phyloP scores from a whole-genome alignment of 2,329 filamentous ascomycete genomes.

The Colletotrichum sp. region DNA sequence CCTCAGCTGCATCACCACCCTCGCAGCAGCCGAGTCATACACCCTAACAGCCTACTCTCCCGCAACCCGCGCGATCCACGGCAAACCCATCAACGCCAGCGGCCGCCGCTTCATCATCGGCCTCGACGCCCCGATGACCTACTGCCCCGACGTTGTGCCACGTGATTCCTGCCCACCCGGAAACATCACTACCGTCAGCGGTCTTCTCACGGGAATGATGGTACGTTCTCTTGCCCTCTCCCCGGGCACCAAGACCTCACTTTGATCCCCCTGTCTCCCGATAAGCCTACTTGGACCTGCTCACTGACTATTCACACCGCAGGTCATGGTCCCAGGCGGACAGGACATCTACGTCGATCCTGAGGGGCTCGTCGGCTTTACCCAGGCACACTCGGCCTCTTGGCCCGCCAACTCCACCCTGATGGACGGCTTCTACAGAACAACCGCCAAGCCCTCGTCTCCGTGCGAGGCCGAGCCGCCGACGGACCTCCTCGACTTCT shows the following conservation, averaged over 20 bases:
- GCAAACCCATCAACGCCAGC: constrained; percentile 30
- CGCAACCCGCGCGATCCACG: constrained; percentile 23
- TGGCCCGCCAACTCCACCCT: constrained; percentile 55
- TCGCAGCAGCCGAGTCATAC: constrained; percentile 23
- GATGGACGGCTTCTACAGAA: constrained; percentile 49
- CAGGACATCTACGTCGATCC: constrained; percentile 64
- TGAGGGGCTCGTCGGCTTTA: constrained; percentile 60
- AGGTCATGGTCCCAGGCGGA: constrained; percentile 65
- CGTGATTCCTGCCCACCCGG: constrained; percentile 28
- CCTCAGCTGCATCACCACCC: background rate
- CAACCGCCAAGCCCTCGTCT: constrained; percentile 27
- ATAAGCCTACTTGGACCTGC: background rate
- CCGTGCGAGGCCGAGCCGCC: background rate
- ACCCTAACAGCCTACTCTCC: constrained; percentile 30
- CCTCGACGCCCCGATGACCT: background rate
- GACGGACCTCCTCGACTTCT: background rate
- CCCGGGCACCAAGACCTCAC: fast-evolving
- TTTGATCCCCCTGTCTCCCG: background rate
- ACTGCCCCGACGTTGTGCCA: background rate
- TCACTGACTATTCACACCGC: background rate
- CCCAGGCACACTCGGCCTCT: constrained; percentile 55
- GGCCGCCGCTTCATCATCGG: constrained; percentile 32
- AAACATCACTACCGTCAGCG: constrained; percentile 29
- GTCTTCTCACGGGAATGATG: constrained; percentile 30
- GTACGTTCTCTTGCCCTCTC: constrained; percentile 18